A percentile compares a stretch with the other conserved stretches of the same genome.
These are phyloP conservation scores for Peziza echinospora DNA, from an alignment of 495 filamentous ascomycete genomes.

Conservation along the genomic window DNA sequence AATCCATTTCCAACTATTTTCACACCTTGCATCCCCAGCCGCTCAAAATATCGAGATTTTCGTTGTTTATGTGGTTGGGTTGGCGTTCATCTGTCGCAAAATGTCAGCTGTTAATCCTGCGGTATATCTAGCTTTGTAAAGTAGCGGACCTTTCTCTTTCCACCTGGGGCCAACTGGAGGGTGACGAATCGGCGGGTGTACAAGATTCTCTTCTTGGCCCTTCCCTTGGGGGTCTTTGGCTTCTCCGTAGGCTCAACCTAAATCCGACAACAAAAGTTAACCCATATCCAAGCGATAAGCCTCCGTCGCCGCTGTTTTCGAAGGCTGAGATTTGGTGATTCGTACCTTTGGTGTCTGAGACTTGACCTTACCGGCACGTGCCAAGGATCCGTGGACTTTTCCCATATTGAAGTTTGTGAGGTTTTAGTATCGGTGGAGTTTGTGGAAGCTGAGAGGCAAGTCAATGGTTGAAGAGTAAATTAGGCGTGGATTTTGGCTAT, in stretches of 20 bases:
- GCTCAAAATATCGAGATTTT: neutral
- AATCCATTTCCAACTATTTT: no score
- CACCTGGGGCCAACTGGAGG: conserved; percentile 93
- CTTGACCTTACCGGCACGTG: conserved; percentile 94
- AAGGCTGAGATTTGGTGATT: conserved; percentile 3
- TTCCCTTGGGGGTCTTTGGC: conserved; percentile 87
- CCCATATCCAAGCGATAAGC: neutral
- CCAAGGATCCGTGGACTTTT: conserved; percentile 81
- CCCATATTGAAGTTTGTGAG: conserved; percentile 51
- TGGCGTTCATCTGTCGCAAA: conserved; percentile 36
- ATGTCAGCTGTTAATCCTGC: neutral
- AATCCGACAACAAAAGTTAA: neutral
- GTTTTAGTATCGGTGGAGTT: conserved; percentile 3
- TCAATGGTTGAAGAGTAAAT: no score
- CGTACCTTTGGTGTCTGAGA: conserved; percentile 75
- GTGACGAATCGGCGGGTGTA: conserved; percentile 98
- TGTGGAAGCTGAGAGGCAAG: conserved; percentile 7
- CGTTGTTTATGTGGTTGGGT: conserved; percentile 30
- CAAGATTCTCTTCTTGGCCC: conserved; percentile 87
- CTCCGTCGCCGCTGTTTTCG: conserved; percentile 1
- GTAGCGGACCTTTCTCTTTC: conserved; percentile 77
- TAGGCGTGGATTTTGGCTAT: no score
- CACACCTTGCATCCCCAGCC: no score
- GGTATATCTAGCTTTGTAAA: no score
- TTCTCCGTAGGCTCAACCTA: conserved; percentile 81